A percentile compares a stretch with the other conserved stretches of the same genome.
phyloP scores from a whole-genome alignment of 192 early-diverging fungal species.

The Podila verticillata region DNA sequence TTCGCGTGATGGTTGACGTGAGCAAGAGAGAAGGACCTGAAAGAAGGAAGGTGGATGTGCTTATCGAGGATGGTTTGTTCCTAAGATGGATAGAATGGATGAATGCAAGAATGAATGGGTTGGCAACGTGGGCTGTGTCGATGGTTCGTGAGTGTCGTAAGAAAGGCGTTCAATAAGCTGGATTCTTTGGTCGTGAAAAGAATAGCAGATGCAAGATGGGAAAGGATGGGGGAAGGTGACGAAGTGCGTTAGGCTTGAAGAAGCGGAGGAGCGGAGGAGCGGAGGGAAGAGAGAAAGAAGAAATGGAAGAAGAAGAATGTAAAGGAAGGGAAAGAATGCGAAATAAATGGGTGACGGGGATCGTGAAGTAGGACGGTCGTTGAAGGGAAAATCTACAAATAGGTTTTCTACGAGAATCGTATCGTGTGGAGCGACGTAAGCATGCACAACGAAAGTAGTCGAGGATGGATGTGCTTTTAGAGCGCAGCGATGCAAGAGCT shows the following conservation, averaged over 20 bases:
- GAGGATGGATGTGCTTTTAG: not conserved
- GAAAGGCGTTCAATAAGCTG: not conserved
- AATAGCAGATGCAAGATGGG: not conserved
- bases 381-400: not conserved
- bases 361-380: not conserved
- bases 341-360: not conserved
- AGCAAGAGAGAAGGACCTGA: not conserved
- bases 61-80: too few relatives aligned
- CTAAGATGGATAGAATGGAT: not conserved
- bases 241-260: not conserved
- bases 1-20: not conserved
- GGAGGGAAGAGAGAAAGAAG: not conserved
- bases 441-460: not conserved
- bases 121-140: not conserved
- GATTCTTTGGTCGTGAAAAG: conserved; percentile 7
- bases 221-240: not conserved
- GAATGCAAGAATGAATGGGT: not conserved
- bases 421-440: not conserved
- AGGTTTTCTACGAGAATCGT: too few relatives aligned
- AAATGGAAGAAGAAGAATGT: not conserved
- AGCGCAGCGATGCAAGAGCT: not conserved
- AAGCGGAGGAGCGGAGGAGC: not conserved
- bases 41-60: not conserved
- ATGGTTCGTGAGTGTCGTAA: not conserved
- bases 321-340: not conserved